Evolutionary conservation across 352 stramenopile genomes (phyloP).

Genomic region (Phytophthora constricta): DNA sequence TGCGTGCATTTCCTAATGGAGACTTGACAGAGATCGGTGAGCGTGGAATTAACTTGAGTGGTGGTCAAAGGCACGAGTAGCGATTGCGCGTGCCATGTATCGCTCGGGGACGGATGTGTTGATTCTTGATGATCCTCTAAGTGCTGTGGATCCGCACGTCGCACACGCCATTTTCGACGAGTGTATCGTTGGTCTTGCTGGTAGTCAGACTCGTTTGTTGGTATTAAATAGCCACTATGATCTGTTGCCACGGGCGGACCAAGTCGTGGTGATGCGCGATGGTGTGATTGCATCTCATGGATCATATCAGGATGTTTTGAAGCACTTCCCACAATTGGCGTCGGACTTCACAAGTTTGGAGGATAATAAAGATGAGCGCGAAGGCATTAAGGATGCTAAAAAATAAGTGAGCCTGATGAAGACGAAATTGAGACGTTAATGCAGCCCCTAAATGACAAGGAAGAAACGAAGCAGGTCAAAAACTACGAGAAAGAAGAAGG

Average conservation of each 20-base stretch:
- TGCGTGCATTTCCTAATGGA: conserved; percentile 52
- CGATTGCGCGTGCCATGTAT: conserved; percentile 93
- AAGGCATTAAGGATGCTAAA: not conserved
- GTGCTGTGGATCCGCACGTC: conserved; percentile 95
- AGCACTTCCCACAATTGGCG: conserved; percentile 34
- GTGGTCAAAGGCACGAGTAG: conserved; percentile 76
- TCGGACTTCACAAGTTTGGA: not conserved
- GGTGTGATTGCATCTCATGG: conserved; percentile 81
- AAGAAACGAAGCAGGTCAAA: not conserved
- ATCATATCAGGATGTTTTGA: conserved; percentile 68
- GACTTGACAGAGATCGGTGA: conserved; percentile 67
- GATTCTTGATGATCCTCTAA: conserved; percentile 95
- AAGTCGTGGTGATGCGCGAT: conserved; percentile 70
- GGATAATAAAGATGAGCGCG: not conserved
- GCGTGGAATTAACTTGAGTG: conserved; percentile 62
- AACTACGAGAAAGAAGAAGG: not conserved
- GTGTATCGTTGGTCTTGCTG: conserved; percentile 73
- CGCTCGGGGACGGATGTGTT: conserved; percentile 85
- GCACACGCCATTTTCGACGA: conserved; percentile 92
- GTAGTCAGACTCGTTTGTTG: conserved; percentile 82
- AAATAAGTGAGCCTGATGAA: not conserved
- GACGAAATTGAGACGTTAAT: not conserved
- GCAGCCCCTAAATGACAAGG: not conserved
- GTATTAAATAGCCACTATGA: conserved; percentile 94
- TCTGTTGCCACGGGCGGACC: conserved; percentile 64